Conservation (phyloP, 345 rosid species). For the Ailanthus altissimus region DNA sequence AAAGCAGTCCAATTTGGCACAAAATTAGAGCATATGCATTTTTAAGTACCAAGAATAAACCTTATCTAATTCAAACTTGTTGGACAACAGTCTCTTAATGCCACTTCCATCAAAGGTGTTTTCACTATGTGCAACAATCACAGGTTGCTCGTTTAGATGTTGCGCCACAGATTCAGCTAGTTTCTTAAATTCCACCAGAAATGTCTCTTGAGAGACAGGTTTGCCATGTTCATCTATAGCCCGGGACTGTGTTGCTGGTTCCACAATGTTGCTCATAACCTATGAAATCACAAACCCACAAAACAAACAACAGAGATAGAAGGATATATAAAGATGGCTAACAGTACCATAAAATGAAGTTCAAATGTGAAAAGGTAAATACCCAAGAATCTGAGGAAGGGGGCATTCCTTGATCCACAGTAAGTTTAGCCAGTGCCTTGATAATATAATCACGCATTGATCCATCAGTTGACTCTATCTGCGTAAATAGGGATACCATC, state of each 20-base stretch:
- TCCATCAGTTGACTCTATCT: slow-evolving; percentile 42
- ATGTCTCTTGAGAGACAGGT: slow-evolving; percentile 49
- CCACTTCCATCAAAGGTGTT: slow-evolving; percentile 85
- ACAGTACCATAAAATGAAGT: background rate
- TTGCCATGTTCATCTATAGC: slow-evolving; percentile 38
- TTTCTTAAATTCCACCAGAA: slow-evolving; percentile 67
- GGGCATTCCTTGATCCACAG: slow-evolving; percentile 94
- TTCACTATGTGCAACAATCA: slow-evolving; percentile 90
- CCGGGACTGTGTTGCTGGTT: slow-evolving; percentile 57
- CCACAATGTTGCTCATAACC: slow-evolving; percentile 79
- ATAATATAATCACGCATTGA: slow-evolving; percentile 50
- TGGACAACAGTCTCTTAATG: slow-evolving; percentile 65
- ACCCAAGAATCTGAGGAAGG: slow-evolving; percentile 90
- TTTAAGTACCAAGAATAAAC: slow-evolving; percentile 29
- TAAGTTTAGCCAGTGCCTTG: slow-evolving; percentile 65
- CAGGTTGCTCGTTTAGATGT: slow-evolving; percentile 85
- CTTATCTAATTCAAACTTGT: slow-evolving; percentile 89
- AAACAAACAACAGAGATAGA: background rate
- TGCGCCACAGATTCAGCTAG: slow-evolving; percentile 66
- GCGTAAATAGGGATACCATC: slow-evolving; percentile 55
- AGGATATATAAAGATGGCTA: background rate
- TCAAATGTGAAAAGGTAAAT: background rate
- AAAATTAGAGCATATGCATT: background rate
- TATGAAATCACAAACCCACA: slow-evolving; percentile 22
- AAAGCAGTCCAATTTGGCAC: background rate